phyloP scores from a whole-genome alignment of 192 early-diverging fungal species.

The Dissophora ornata region DNA sequence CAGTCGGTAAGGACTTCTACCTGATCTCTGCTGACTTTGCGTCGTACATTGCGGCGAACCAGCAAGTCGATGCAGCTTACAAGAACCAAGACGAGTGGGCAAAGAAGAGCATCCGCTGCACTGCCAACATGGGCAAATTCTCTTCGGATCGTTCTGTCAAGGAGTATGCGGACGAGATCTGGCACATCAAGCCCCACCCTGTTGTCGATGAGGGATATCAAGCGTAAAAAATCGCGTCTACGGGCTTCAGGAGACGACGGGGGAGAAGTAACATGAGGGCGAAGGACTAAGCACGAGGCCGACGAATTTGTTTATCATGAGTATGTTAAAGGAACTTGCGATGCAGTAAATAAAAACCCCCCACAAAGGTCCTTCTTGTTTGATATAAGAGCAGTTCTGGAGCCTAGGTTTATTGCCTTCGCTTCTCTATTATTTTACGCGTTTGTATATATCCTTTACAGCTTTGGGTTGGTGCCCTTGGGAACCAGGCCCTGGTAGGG shows the following conservation, averaged over 20 bases:
- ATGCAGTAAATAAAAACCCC: too few relatives aligned
- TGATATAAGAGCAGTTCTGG: too few relatives aligned
- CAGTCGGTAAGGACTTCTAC: constrained; percentile 91
- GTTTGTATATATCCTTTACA: too few relatives aligned
- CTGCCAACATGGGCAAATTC: constrained; percentile 96
- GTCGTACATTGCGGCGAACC: constrained; percentile 83
- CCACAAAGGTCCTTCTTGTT: too few relatives aligned
- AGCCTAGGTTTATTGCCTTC: too few relatives aligned
- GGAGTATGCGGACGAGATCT: constrained; percentile 95
- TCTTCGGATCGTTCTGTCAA: constrained; percentile 87
- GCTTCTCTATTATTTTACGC: too few relatives aligned
- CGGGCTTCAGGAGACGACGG: too few relatives aligned
- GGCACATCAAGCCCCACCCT: constrained; percentile 78
- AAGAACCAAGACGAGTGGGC: constrained; percentile 87
- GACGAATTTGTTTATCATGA: too few relatives aligned
- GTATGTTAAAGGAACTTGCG: too few relatives aligned
- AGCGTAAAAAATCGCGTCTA: background rate
- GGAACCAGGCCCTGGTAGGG: constrained; percentile 37
- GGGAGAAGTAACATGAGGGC: too few relatives aligned
- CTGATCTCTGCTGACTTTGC: constrained; percentile 88
- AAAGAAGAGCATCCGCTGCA: constrained; percentile 89
- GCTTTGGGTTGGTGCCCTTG: constrained; percentile 23
- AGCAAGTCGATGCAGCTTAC: constrained; percentile 87
- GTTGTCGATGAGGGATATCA: constrained; percentile 43
- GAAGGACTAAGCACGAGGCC: too few relatives aligned